phyloP scores from a whole-genome alignment of 164 flowering plant genomes.

The Pachysandra terminalis region DNA sequence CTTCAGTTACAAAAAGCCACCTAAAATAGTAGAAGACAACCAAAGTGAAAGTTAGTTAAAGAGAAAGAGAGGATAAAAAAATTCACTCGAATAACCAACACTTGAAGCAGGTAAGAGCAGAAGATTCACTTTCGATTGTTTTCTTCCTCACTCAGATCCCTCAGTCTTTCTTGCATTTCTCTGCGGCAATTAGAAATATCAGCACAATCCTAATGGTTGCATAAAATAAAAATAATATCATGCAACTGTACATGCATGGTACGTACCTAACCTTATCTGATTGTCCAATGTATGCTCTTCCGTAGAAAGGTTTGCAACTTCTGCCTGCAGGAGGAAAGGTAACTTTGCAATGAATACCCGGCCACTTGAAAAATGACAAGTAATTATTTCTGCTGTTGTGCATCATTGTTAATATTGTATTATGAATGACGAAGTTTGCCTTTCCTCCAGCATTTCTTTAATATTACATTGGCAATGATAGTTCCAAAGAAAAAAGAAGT shows the following conservation, averaged over 20 bases:
- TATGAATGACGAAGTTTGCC: neutral
- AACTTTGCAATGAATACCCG: neutral
- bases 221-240: neutral
- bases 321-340: conserved; percentile 55
- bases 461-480: neutral
- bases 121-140: conserved; percentile 62
- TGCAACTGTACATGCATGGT: neutral
- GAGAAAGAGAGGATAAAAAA: neutral
- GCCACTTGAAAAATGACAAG: neutral
- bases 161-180: conserved; percentile 86
- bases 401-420: neutral
- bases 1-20: conserved; percentile 96
- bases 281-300: conserved; percentile 79
- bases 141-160: conserved; percentile 88
- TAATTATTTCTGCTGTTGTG: neutral
- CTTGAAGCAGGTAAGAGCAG: neutral
- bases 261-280: conserved; percentile 40
- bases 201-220: conserved; percentile 13
- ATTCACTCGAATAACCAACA: neutral
- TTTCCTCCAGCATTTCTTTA: neutral
- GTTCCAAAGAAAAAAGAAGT: neutral
- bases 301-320: conserved; percentile 65
- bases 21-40: conserved; percentile 27
- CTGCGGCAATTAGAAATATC: conserved; percentile 41
- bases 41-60: neutral